Evolutionary conservation across 106 monocot species (phyloP), one percentile per base, ranked within the genome.

Genomic region (Iris macrosiphon): DNA sequence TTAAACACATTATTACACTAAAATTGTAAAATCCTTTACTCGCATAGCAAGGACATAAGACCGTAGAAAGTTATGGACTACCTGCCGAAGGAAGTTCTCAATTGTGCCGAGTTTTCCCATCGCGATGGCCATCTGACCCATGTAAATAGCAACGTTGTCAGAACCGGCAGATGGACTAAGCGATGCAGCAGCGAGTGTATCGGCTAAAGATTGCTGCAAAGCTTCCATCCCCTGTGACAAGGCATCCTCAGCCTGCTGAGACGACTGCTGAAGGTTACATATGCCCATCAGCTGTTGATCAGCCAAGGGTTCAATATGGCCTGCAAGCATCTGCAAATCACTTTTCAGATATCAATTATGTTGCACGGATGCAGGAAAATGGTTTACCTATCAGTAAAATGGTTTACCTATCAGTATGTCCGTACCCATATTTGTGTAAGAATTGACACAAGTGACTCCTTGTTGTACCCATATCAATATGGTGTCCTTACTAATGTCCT

Each of bases 221-320:
- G 89, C 94, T 64, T 95, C 94, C 94, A 95, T 85, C 40, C 94
- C 94, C 45, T 95, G 94, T 15, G 85, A 85, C 7, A 95, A 54
- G 12, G 94, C 94, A 55, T 95, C 94, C 57, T 95, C 94, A 0
- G 89, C 89, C 48, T 95, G 85, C 60, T 82, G 89, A 6, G 85
- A 75, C 16, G 94, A 89, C 52, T 89, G 94, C 66, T 85, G 94
- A 17, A 95, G 94, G 64, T 79, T 89, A 21, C 94, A 95, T 49
- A 95, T 69, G 15, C 94, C 94, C 76, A 95, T 76, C 44, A 95
- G 37, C 62, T 95, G 94, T 28, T 89, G 85, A 47, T 95, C 94
- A 10, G 94, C 79, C 42, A 89, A 65, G 0, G 89, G 94, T 38
- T 95, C 94, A 21, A 95, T 73, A 22, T 89, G 94, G 31, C 70